Evolutionary conservation across 768 basidiomycete species (phyloP), one percentile per base, ranked within the genome.

Genomic region (Ramaria sp.): DNA sequence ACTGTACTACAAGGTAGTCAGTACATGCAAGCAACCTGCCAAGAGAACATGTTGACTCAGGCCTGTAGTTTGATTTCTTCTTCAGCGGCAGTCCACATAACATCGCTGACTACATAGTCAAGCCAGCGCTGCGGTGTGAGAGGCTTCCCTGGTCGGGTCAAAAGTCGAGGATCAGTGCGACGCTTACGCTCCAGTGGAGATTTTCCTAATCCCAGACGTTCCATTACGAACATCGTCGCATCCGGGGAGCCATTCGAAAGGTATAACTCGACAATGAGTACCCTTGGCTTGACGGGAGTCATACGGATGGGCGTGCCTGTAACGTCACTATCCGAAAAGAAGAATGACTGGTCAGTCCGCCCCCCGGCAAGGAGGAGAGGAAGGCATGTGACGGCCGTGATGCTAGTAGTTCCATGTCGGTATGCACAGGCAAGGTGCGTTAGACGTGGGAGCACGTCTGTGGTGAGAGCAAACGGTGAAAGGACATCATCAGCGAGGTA

Each of bases 351-450:
- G 19, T 22, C 46, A 37, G 30, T 20, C 10, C 24, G 46, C 20
- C 33, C 48, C 45, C 38, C 45, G 12, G 47, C n/a, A 17, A 57
- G 55, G 4, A 57, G 38, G 17, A 57, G 55, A 24, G 55, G 55
- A 13, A 57, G 47, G 31, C 55, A 50, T 24, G 55, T 57, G 30
- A 57, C 31, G 20, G 55, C 55, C 2, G 46, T 49, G 12, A 31
- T 50, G 37, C 55, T 57, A 30, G 22, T 57, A 19, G 34, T 48
- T 38, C 55, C 55, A 30, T 57, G 55, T 47, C 55, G 45, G 20
- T 57, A 57, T 30, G 31, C 43, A 50, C 55, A 57, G 5, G 55
- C 55, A 27, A 57, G 48, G 37, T 57, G 55, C 19, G 55, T 57
- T 30, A 57, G 31, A 17, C 34, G n/a, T 17, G 55, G 55, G 38